These are phyloP conservation scores for Ceratobasidium sp. DNA, from an alignment of 1,284 basidiomycete genomes.

Conservation along the genomic window DNA sequence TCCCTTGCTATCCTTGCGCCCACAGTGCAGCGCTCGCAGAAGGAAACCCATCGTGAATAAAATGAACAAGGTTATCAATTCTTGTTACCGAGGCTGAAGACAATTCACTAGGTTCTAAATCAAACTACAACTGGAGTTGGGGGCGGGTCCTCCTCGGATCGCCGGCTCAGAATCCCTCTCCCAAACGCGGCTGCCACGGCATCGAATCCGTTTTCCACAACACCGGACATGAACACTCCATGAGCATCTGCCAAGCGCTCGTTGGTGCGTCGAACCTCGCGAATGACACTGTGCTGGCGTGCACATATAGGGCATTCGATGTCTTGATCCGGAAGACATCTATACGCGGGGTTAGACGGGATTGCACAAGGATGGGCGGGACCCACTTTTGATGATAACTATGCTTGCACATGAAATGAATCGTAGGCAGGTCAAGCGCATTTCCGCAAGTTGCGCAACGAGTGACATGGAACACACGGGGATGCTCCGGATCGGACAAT, in stretches of 20 bases:
- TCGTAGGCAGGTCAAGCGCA: conserved; percentile 87
- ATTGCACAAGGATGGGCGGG: neutral
- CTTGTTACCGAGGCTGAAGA: too few species aligned
- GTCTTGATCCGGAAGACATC: conserved; percentile 83
- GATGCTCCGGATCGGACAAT: conserved; percentile 75
- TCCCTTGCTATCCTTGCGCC: too few species aligned
- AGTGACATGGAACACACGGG: conserved; percentile 92
- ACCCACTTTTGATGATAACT: conserved; percentile 90
- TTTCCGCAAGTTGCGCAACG: conserved; percentile 87
- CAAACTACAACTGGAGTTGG: conserved; percentile 13
- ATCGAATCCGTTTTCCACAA: conserved; percentile 82
- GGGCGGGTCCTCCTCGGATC: conserved; percentile 8
- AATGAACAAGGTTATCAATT: too few species aligned
- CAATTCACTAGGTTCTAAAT: too few species aligned
- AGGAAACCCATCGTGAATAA: too few species aligned
- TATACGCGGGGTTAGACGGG: conserved; percentile 46
- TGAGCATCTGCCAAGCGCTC: conserved; percentile 83
- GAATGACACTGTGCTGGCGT: conserved; percentile 84
- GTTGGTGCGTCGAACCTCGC: conserved; percentile 86
- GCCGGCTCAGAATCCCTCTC: conserved; percentile 62
- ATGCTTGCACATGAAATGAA: conserved; percentile 99
- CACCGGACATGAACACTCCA: conserved; percentile 86
- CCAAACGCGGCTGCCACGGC: conserved; percentile 83
- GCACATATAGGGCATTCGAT: conserved; percentile 90
- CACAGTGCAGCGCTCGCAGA: too few species aligned